Evolutionary conservation across 345 rosid species (phyloP).

Genomic region (Alliaria petiolata): DNA sequence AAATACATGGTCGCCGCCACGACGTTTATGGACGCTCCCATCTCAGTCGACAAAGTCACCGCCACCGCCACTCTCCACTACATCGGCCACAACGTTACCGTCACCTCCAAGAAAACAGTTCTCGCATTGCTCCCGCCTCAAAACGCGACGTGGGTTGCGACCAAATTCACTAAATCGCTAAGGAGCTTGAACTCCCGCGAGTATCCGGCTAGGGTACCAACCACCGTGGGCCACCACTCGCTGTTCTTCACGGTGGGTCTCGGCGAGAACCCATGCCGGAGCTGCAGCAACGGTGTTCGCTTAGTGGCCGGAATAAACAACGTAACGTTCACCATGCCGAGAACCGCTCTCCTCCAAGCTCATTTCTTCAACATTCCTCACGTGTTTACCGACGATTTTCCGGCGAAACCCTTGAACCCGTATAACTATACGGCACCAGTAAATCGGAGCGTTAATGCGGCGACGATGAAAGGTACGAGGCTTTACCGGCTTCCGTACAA

Average conservation of each 20-base stretch:
- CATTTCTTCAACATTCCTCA: conserved; percentile 68
- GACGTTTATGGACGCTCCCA: conserved; percentile 78
- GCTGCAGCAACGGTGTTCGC: conserved; percentile 53
- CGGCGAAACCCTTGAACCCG: conserved; percentile 43
- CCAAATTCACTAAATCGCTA: conserved; percentile 40
- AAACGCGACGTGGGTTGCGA: conserved; percentile 67
- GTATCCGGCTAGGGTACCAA: conserved; percentile 56
- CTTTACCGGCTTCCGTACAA: conserved; percentile 58
- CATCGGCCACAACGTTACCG: neutral
- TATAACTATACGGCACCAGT: conserved; percentile 61
- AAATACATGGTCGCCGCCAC: conserved; percentile 59
- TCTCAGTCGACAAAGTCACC: conserved; percentile 56
- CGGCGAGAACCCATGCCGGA: conserved; percentile 62
- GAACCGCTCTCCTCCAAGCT: conserved; percentile 56
- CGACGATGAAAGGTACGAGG: conserved; percentile 62
- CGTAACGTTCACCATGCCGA: conserved; percentile 75
- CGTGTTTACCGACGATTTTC: conserved; percentile 79
- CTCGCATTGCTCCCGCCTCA: conserved; percentile 39
- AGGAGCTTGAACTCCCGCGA: conserved; percentile 62
- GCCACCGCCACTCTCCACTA: conserved; percentile 37
- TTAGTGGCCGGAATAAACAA: conserved; percentile 76
- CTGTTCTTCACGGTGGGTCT: conserved; percentile 66
- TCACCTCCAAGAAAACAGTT: conserved; percentile 35
- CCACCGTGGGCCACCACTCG: conserved; percentile 55
- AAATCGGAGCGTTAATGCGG: conserved; percentile 40